Evolutionary conservation across 2,329 filamentous ascomycete species (phyloP).

Genomic region (Zalaria obscura): DNA sequence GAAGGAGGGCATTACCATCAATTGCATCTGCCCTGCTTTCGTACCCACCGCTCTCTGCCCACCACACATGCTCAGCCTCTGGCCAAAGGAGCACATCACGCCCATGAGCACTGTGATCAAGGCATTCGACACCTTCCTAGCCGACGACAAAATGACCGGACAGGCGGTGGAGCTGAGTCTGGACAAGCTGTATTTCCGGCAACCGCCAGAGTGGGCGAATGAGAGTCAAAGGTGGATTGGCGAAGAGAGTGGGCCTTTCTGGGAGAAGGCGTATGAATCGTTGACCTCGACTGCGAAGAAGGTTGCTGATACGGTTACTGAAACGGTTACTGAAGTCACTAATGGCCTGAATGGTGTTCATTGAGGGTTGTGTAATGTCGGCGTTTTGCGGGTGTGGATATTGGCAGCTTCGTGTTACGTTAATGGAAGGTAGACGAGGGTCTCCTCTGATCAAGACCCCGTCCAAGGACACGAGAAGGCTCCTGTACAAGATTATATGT

Average conservation of each 20-base stretch:
- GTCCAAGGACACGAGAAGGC: too few relatives aligned
- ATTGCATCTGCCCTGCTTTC: constrained; percentile 20
- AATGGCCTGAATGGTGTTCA: too few relatives aligned
- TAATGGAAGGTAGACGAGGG: too few relatives aligned
- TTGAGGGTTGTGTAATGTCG: too few relatives aligned
- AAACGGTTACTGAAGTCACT: too few relatives aligned
- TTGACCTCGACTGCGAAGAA: too few relatives aligned
- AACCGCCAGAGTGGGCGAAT: constrained; percentile 23
- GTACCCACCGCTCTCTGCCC: constrained; percentile 21
- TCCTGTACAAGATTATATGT: too few relatives aligned
- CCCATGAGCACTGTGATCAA: constrained; percentile 20
- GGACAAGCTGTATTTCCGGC: constrained; percentile 26
- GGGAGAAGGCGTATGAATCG: constrained; percentile 14
- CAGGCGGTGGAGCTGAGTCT: constrained; percentile 26
- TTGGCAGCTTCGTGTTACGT: too few relatives aligned
- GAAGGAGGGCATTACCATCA: constrained; percentile 21
- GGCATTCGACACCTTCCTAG: constrained; percentile 19
- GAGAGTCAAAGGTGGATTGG: constrained; percentile 26
- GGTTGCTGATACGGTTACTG: background rate
- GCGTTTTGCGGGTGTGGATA: too few relatives aligned
- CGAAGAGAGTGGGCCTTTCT: constrained; percentile 15
- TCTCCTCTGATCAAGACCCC: too few relatives aligned
- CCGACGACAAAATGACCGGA: constrained; percentile 20
- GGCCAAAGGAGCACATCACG: constrained; percentile 20
- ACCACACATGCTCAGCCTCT: constrained; percentile 11